Evolutionary conservation across 176 grass and related monocot species (phyloP), one percentile per base, ranked within the genome.

Genomic region (Zea luxurians): DNA sequence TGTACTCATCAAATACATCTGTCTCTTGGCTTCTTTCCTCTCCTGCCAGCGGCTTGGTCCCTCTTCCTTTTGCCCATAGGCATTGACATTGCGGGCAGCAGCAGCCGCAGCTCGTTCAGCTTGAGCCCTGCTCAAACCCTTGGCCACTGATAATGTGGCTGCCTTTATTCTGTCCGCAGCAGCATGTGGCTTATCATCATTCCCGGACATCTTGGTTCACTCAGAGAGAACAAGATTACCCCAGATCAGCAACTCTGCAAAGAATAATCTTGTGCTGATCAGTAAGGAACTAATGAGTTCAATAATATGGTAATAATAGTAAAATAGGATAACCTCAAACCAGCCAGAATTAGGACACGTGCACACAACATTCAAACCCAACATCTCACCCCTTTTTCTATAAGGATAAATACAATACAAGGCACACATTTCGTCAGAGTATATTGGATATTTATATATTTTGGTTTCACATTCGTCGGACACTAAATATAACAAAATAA

Each of bases 1-100:
- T 21, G 86, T 95, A 71, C 92, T 99, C 86, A 89, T 88, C 41
- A 94, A 87, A 79, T 98, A 93, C 91, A 97, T 91, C 71, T 89
- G 84, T 48, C 86, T 83, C 86, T 97, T 97, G 36, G 84, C 90
- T 86, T 90, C 91, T 65, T 97, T 92, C 76, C 79, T 91, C 79
- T 97, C 89, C 55, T 91, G 89, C 84, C 91, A 93, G 61, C 79
- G 63, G 79, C 86, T 93, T 21, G 86, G 94, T 37, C 79, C 94
- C 74, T 97, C 87, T 84, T 97, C 94, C 83, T 97, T 97, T 82
- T 92, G 82, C 5, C 85, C 89, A 82, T 93, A 92, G 16, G 94
- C 89, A 88, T 97, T 97, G 37, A 90, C 87, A 86, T 92, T 93
- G 49, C 83, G 64, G n/a, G 87, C 77, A 11, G 87, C 91, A 59